A percentile compares a stretch with the other conserved stretches of the same genome.
phyloP scores from a whole-genome alignment of 306 rosid genomes.

The Malus orientalis region DNA sequence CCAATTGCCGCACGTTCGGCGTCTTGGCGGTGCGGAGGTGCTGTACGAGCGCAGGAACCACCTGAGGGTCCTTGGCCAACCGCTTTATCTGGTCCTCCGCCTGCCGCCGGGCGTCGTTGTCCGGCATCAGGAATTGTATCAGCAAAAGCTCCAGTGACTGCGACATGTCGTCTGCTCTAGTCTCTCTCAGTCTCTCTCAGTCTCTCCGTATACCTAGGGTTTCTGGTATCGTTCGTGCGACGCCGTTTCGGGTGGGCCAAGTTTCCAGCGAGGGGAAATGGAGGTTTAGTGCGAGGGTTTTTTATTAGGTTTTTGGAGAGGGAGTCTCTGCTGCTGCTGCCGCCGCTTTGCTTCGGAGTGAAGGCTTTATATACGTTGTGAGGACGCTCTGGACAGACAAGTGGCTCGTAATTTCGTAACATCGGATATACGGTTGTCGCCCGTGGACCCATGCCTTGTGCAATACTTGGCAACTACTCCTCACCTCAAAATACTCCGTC shows the following conservation, averaged over 20 bases:
- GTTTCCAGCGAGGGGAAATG: not conserved
- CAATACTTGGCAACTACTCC: no score
- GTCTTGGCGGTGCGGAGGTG: constrained; percentile 95
- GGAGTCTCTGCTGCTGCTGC: not conserved
- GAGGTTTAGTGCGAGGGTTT: constrained; percentile 12
- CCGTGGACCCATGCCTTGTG: not conserved
- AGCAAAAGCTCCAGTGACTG: constrained; percentile 87
- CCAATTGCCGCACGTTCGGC: constrained; percentile 90
- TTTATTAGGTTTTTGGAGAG: not conserved
- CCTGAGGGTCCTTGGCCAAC: constrained; percentile 82
- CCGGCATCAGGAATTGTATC: constrained; percentile 94
- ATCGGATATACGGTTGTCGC: not conserved
- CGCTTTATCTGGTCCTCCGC: constrained; percentile 98
- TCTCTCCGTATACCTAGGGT: not conserved
- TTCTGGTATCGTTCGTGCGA: not conserved
- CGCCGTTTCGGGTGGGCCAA: not conserved
- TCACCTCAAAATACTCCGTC: no score
- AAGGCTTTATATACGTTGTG: constrained; percentile 21
- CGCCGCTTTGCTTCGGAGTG: constrained; percentile 15
- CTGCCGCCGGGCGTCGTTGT: constrained; percentile 95
- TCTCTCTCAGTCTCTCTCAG: not conserved
- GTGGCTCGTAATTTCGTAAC: not conserved
- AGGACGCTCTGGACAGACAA: constrained; percentile 7
- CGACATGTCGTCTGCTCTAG: constrained; percentile 40
- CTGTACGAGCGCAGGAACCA: constrained; percentile 81